Evolutionary conservation across 1,284 basidiomycete species (phyloP).

Genomic region (Peniophora sp.): DNA sequence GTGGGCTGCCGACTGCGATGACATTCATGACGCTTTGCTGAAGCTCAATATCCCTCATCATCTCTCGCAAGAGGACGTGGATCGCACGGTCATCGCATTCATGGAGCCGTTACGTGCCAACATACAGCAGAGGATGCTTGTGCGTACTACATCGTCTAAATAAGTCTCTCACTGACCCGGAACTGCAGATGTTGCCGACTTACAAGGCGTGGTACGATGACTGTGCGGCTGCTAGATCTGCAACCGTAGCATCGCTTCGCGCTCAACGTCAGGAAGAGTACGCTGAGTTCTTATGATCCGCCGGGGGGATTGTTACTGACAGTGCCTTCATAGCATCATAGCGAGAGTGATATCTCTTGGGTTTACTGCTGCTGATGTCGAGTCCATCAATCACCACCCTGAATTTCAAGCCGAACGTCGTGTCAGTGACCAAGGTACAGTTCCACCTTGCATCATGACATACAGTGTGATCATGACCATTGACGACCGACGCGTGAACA

Average conservation of each 20-base stretch:
- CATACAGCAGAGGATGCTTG: too few species aligned
- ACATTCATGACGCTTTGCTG: not conserved
- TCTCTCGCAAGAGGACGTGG: not conserved
- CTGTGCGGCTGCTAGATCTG: constrained; percentile 2
- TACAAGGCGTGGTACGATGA: constrained; percentile 4
- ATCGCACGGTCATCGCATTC: not conserved
- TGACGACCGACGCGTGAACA: not conserved
- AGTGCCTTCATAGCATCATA: constrained; percentile 3
- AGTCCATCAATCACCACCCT: constrained; percentile 1
- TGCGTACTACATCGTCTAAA: too few species aligned
- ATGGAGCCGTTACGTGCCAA: not conserved
- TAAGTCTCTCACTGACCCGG: not conserved
- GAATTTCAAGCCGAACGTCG: constrained; percentile 6
- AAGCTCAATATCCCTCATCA: not conserved
- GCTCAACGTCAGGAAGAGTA: constrained; percentile 6
- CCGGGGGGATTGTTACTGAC: not conserved
- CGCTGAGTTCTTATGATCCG: not conserved
- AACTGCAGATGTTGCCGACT: constrained; percentile 1
- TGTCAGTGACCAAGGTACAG: constrained; percentile 5
- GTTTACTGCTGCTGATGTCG: constrained; percentile 1
- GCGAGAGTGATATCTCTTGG: not conserved
- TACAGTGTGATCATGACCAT: not conserved
- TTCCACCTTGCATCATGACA: too few species aligned
- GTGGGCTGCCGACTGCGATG: constrained; percentile 6
- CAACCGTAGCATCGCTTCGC: constrained; percentile 1